Percentiles rank a stretch among this genome's conserved stretches.
phyloP scores from a whole-genome alignment of 176 grass and related monocot species.

The Oryza coarctata region DNA sequence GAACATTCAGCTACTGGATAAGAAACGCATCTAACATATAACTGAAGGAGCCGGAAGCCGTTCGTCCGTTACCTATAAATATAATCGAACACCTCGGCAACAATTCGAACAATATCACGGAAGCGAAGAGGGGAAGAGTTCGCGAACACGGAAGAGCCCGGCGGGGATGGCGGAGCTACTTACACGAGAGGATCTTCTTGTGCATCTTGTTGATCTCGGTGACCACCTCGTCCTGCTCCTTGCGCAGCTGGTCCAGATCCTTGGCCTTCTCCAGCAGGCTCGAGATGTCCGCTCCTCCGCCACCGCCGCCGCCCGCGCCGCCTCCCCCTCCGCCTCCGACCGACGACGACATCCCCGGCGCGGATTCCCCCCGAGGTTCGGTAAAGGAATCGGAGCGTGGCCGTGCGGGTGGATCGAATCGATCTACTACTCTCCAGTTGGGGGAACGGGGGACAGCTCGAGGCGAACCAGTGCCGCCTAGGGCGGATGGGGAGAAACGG shows the following conservation, averaged over 20 bases:
- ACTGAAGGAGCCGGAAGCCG: not conserved
- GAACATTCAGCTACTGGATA: not conserved
- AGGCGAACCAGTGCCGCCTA: too few relatives aligned
- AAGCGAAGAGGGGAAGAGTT: not conserved
- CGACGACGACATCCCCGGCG: conserved; percentile 37
- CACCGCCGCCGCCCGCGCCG: conserved; percentile 22
- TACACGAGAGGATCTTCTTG: conserved; percentile 67
- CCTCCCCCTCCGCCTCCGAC: conserved; percentile 20
- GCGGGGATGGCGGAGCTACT: not conserved
- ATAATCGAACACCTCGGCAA: not conserved
- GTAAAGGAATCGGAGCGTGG: too few relatives aligned
- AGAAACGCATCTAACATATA: not conserved
- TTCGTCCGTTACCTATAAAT: not conserved
- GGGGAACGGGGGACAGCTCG: too few relatives aligned
- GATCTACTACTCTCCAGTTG: too few relatives aligned
- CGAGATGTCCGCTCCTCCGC: conserved; percentile 35
- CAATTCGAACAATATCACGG: not conserved
- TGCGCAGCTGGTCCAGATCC: conserved; percentile 67
- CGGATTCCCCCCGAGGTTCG: too few relatives aligned
- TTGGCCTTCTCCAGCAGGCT: conserved; percentile 71
- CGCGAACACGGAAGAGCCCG: too few relatives aligned
- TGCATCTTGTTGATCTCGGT: conserved; percentile 72
- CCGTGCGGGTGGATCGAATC: too few relatives aligned
- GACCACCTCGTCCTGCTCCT: conserved; percentile 57
- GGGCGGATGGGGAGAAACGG: too few relatives aligned